Evolutionary conservation across 805 yeast genomes (phyloP).

Genomic region (Spathaspora hagerdaliae): DNA sequence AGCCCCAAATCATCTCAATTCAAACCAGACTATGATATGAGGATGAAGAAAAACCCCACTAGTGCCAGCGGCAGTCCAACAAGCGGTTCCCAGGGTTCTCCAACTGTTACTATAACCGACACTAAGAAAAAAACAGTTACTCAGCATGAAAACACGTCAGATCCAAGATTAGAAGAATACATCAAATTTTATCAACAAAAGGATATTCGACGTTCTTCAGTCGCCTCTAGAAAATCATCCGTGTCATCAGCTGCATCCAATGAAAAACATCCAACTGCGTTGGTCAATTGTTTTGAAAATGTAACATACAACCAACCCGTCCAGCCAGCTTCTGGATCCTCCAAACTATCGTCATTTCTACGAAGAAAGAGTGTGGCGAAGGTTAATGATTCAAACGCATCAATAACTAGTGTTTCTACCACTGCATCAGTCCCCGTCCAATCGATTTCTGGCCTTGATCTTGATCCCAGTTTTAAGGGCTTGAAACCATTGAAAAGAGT

Average conservation of each 20-base stretch:
- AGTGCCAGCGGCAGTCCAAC: neutral
- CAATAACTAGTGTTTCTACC: constrained; percentile 4
- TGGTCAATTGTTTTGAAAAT: constrained; percentile 14
- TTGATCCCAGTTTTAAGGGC: constrained; percentile 22
- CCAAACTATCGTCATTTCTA: constrained; percentile 26
- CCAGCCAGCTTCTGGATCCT: constrained; percentile 1
- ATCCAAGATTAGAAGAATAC: constrained; percentile 35
- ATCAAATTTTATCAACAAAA: constrained; percentile 29
- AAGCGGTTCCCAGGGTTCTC: neutral
- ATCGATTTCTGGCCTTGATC: constrained; percentile 4
- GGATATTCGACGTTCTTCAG: constrained; percentile 14
- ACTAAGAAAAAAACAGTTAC: neutral
- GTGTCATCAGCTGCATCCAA: constrained; percentile 3
- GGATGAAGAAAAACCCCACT: constrained; percentile 1
- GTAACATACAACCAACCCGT: constrained; percentile 4
- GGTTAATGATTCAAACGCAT: constrained; percentile 1
- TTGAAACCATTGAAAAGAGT: constrained; percentile 38
- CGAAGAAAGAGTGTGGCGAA: constrained; percentile 16
- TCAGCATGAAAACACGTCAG: constrained; percentile 8
- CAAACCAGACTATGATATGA: constrained; percentile 4
- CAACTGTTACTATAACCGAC: neutral
- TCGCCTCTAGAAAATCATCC: constrained; percentile 12
- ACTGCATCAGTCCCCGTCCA: neutral
- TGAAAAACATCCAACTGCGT: constrained; percentile 13
- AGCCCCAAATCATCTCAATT: neutral